Evolutionary conservation across 345 rosid species (phyloP).

Genomic region (Lumnitzera racemosa): DNA sequence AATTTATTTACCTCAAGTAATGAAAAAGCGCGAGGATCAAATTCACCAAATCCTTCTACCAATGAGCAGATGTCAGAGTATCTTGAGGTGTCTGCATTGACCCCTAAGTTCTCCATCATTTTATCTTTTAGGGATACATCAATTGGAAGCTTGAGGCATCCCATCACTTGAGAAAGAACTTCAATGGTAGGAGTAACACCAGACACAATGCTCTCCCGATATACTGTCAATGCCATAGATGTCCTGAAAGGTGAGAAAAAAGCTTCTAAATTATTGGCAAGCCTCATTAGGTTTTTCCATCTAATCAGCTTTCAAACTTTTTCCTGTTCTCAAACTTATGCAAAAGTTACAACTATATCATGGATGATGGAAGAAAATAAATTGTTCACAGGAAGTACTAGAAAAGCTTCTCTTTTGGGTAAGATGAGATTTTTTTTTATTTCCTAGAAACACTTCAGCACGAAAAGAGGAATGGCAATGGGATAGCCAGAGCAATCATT

Average conservation of each 20-base stretch:
- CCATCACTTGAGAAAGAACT: constrained; percentile 75
- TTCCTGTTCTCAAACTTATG: background rate
- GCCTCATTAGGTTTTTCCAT: no score
- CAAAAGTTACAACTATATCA: background rate
- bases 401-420: no score
- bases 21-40: constrained; percentile 90
- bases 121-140: constrained; percentile 53
- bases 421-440: no score
- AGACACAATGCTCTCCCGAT: constrained; percentile 60
- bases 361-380: background rate
- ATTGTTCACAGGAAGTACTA: background rate
- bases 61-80: constrained; percentile 48
- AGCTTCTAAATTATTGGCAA: background rate
- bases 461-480: no score
- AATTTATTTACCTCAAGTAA: constrained; percentile 59
- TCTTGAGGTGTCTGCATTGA: constrained; percentile 39
- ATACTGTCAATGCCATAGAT: constrained; percentile 55
- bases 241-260: constrained; percentile 42
- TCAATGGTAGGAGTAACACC: constrained; percentile 65
- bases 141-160: constrained; percentile 75
- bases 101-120: constrained; percentile 61
- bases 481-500: no score
- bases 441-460: no score
- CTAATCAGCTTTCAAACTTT: no score
- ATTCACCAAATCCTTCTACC: constrained; percentile 93